These are phyloP conservation scores for Leccinum olivaceopallidum DNA, from an alignment of 768 basidiomycete genomes.

Conservation along the genomic window DNA sequence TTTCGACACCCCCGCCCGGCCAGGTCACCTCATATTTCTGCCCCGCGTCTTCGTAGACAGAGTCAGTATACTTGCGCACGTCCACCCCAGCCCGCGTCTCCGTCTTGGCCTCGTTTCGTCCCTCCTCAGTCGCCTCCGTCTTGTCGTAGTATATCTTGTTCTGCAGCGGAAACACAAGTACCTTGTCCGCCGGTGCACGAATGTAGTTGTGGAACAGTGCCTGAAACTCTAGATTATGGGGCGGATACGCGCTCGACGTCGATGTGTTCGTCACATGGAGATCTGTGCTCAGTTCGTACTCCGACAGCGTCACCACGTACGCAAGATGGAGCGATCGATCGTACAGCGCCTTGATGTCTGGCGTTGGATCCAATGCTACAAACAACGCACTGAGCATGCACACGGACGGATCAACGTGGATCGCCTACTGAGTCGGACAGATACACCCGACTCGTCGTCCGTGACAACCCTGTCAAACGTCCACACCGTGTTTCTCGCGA, in stretches of 20 bases:
- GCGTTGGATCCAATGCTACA: slow-evolving; percentile 63
- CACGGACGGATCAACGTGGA: not conserved
- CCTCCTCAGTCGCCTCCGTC: slow-evolving; percentile 58
- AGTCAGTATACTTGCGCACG: slow-evolving; percentile 68
- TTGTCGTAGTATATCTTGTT: slow-evolving; percentile 79
- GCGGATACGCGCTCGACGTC: slow-evolving; percentile 35
- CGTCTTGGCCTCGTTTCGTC: slow-evolving; percentile 46
- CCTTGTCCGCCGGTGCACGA: slow-evolving; percentile 57
- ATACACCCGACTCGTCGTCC: slow-evolving; percentile 71
- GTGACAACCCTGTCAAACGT: slow-evolving; percentile 57
- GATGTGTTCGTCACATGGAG: slow-evolving; percentile 80
- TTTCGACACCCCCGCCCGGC: slow-evolving; percentile 54
- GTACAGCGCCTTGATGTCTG: slow-evolving; percentile 59
- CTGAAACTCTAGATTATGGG: slow-evolving; percentile 76
- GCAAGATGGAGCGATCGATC: slow-evolving; percentile 65
- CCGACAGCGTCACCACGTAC: slow-evolving; percentile 80
- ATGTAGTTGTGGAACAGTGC: slow-evolving; percentile 93
- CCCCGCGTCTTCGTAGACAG: slow-evolving; percentile 69
- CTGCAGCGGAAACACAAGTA: slow-evolving; percentile 64
- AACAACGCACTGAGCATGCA: slow-evolving; percentile 6
- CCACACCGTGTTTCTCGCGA: slow-evolving; percentile 83
- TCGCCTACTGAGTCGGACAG: slow-evolving; percentile 72
- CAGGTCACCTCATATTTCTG: slow-evolving; percentile 58
- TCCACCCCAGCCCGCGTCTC: slow-evolving; percentile 67
- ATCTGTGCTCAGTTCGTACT: slow-evolving; percentile 73